Base-by-base conservation (phyloP, 2,329 filamentous ascomycete species). In the Ophiobolus disseminans region DNA sequence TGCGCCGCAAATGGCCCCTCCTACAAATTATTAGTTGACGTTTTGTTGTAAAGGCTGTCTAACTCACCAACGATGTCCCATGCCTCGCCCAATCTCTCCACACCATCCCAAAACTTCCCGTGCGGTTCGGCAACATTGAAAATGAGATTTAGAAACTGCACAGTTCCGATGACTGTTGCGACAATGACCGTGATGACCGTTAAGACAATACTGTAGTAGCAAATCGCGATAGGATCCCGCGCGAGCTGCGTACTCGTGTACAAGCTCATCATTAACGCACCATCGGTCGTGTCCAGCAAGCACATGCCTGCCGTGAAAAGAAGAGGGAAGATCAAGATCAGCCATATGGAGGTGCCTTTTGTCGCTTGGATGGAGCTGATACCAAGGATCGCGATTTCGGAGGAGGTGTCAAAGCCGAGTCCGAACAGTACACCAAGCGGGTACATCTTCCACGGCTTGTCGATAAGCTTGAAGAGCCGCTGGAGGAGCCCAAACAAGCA, bases 241-340 rank as follows among this genome's bases (percentile, higher is more conserved):
- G 90, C 86, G 37, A 95, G 86, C 22, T 88, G 76, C 10, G 84
- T 90, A 30, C 87, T 89, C 0, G 92, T 91, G 74, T 99, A 97
- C 1, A 97, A 79, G 0, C 88, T 87, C 84, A 96, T 92, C 92
- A 97, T 97, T 16, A 97, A 80, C 1, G 93, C 93, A 19, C 93
- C 93, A 63, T 97, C 94, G 0, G 87, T 88, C 0, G 92, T 97
- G 73, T 97, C 94, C 5, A 97, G 79, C 17, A 97, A 81, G 71
- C 92, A 97, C 94, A 99, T 97, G 49, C 91, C 94, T 1, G 89
- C 90, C 0, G 93, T 97, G 65, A 97, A 97, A 1, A 97, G 77
- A 1, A 93, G 73, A 0, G 94, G 94, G 49, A 97, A 96, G 41
- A 99, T 87, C 23, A 97, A 73, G 51, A 97, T 97, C 11, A 97